Base-by-base conservation (phyloP, 352 stramenopile species). In the Phytophthora agathidicida region DNA sequence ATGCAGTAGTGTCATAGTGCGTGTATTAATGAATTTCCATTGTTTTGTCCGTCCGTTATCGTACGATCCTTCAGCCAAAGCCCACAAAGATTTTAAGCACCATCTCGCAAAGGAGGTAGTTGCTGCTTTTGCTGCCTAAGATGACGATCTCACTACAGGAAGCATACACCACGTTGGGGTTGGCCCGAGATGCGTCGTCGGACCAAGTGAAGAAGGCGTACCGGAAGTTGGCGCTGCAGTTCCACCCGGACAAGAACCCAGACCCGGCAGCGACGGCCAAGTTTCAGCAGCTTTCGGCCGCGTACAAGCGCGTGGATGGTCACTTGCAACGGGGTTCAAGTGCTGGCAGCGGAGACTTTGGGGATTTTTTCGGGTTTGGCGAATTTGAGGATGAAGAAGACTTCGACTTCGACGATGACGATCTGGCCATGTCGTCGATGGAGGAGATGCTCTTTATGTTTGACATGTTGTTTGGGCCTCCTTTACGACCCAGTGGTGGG, bases 361-460 rank as follows among this genome's bases (percentile, higher is more conserved):
- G 61, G 8, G 53, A 60, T 5, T 55, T 60, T 13, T 55, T 66
- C 17, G 31, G 23, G 2, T 14, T 10, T 23, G 38, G 22, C 30
- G 30, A 32, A 7, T 54, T 55, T 35, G 47, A 22, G 7, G 46
- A 62, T 20, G 67, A 76, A 6, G 57, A 64, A 19, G 51, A 65
- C 11, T 64, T 76, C 39, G 61, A 57, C 5, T 76, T 75, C 23
- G 72, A 65, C 17, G 58, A 69, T n/a, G n/a, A n/a, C 13, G 69
- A 60, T 9, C 39, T 55, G 7, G 45, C 46, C 20, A 62, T 77
- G 39, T 61, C 75, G 31, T 82, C 80, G 20, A 75, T 88, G 33
- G 77, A 88, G 5, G 78, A 88, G 38, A 90, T 90, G 80, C 75
- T 90, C 30, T 77, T 79, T 58, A 87, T 90, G 80, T 90, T 90